These are phyloP conservation scores for Amanita rubescens DNA, from an alignment of 768 basidiomycete species.

Conservation along the genomic window DNA sequence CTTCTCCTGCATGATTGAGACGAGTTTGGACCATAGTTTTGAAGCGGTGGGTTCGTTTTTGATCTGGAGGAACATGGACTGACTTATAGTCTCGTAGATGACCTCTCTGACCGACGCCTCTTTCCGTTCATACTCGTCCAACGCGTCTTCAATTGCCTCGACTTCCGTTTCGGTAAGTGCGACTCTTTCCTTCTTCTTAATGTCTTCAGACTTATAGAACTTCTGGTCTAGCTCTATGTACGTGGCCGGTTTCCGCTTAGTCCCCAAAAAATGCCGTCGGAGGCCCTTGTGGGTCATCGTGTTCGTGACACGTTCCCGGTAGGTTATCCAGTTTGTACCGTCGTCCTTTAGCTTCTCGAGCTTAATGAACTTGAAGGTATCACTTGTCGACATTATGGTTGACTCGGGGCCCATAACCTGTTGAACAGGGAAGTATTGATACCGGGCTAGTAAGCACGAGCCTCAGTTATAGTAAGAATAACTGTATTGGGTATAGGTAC, in stretches of 20 bases:
- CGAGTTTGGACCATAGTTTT: slow-evolving; percentile 17
- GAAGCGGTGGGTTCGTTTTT: no score
- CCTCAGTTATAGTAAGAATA: slow-evolving; percentile 1
- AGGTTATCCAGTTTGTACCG: slow-evolving; percentile 26
- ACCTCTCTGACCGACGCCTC: no score
- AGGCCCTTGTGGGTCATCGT: slow-evolving; percentile 19
- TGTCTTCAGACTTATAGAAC: slow-evolving; percentile 9
- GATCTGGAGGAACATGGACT: no score
- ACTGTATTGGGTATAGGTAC: neutral
- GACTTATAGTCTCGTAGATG: no score
- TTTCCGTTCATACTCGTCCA: slow-evolving; percentile 9
- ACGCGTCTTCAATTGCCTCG: slow-evolving; percentile 17
- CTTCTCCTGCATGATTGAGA: slow-evolving; percentile 16
- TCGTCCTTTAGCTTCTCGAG: slow-evolving; percentile 19
- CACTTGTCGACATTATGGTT: neutral
- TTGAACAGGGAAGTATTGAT: no score
- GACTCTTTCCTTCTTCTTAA: no score
- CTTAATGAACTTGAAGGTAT: slow-evolving; percentile 15
- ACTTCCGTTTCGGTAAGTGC: slow-evolving; percentile 15
- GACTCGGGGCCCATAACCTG: neutral
- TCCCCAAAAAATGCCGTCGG: slow-evolving; percentile 17
- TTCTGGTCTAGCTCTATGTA: slow-evolving; percentile 10
- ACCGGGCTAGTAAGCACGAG: no score
- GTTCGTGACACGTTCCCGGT: slow-evolving; percentile 18
- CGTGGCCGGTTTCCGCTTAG: slow-evolving; percentile 12